Evolutionary conservation across 169 alveolate species (phyloP), one percentile per base, ranked within the genome.

Genomic region (Plasmodium malariae): DNA sequence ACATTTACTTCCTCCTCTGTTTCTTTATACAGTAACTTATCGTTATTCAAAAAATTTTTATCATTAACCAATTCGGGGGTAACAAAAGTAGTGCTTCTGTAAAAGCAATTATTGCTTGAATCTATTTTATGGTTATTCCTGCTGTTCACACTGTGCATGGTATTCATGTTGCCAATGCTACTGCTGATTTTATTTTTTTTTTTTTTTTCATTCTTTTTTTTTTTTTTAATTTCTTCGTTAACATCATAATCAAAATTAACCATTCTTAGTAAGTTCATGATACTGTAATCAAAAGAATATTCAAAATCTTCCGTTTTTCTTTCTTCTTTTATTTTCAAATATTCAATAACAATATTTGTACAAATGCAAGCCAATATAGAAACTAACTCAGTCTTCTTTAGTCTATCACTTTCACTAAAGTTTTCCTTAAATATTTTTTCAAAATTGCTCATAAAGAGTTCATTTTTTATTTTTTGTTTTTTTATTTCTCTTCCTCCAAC

Each of bases 211-310:
- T 80, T 80, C 43, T 80, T 28, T 34, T 67, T 80, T 19, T 26
- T 51, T 70, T 80, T 80, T 60, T 65, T 21, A 49, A 80, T 37
- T 43, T 80, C 90, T 43, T 57, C 83, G 67, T 80, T 80, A 36
- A 80, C 90, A 40, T 80, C 90, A 80, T 80, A 80, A 51, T 80
- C 90, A 80, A 80, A 80, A 6, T 80, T 80, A 1, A 80, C 83
- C 72, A 80, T n/a, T 4, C 54, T 80, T 37, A 80, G 17, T 17
- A 80, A 54, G 48, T 80, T 80, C 90, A 80, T 80, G 32, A 80
- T 65, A 70, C 83, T 65, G 51, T 80, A 80, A 57, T 80, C 90
- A 80, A 80, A 80, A 30, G 85, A 17, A 48, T 80, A 80, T 0
- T 51, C 71, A 65, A 80, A 59, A 80, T 80, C n/a, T 24, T 80